phyloP scores from a whole-genome alignment of 2,329 filamentous ascomycete species.

The Fusarium sterilihyphosum region DNA sequence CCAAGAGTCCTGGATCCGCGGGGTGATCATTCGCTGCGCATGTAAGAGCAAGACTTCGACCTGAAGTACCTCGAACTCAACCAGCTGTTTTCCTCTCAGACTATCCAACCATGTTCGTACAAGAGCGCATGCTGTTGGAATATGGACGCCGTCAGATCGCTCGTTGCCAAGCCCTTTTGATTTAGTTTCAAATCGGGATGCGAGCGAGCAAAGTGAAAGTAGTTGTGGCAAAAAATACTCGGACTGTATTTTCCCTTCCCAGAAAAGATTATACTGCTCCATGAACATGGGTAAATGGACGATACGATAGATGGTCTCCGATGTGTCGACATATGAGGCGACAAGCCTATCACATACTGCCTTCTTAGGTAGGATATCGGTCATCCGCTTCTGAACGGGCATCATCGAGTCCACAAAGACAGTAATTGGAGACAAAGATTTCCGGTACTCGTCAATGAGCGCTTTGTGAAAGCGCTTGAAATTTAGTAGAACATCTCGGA shows the following conservation, averaged over 20 bases:
- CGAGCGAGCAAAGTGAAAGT: constrained; percentile 62
- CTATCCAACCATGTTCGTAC: constrained; percentile 64
- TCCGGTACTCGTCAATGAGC: constrained; percentile 59
- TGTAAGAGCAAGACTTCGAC: constrained; percentile 64
- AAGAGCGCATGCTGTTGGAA: constrained; percentile 65
- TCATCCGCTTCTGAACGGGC: constrained; percentile 66
- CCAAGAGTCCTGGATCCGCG: constrained; percentile 62
- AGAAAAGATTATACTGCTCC: constrained; percentile 62
- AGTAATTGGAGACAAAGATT: constrained; percentile 60
- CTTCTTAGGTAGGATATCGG: constrained; percentile 63
- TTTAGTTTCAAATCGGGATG: constrained; percentile 62
- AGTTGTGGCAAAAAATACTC: constrained; percentile 65
- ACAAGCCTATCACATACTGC: constrained; percentile 62
- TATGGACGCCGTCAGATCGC: constrained; percentile 64
- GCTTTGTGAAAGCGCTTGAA: constrained; percentile 59
- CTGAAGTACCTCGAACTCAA: constrained; percentile 64
- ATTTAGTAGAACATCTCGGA: constrained; percentile 55
- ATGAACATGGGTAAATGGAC: constrained; percentile 63
- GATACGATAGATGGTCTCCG: constrained; percentile 64
- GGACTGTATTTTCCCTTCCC: constrained; percentile 57
- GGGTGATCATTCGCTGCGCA: constrained; percentile 62
- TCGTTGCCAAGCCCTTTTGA: constrained; percentile 62
- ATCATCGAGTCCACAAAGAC: constrained; percentile 69
- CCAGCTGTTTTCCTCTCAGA: constrained; percentile 61
- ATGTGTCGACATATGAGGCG: constrained; percentile 59